These are phyloP conservation scores for Dendrocalamus latiflorus DNA, from an alignment of 202 grass and related monocot genomes.

Conservation along the genomic window DNA sequence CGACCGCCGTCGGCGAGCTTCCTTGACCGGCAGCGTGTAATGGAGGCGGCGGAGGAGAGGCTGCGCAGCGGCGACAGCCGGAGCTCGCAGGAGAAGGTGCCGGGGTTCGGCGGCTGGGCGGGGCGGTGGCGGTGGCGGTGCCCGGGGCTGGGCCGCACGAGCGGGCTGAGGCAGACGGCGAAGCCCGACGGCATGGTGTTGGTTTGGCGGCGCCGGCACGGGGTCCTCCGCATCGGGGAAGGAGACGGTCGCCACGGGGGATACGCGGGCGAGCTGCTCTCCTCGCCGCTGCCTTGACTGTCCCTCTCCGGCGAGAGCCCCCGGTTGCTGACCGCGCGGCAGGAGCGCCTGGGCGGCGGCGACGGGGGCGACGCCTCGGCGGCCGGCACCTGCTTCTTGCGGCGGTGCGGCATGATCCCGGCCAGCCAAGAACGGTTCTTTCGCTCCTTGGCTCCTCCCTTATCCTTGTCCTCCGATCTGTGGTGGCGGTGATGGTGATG, in stretches of 20 bases:
- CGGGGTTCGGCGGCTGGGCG: slow-evolving; percentile 17
- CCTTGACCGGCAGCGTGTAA: slow-evolving; percentile 47
- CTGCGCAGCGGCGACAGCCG: slow-evolving; percentile 41
- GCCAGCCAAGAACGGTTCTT: slow-evolving; percentile 46
- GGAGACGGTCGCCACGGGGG: slow-evolving; percentile 44
- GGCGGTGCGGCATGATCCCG: slow-evolving; percentile 38
- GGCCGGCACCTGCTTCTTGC: slow-evolving; percentile 19
- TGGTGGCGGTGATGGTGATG: neutral
- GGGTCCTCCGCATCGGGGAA: slow-evolving; percentile 34
- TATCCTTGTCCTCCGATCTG: slow-evolving; percentile 5
- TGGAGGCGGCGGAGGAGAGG: slow-evolving; percentile 16
- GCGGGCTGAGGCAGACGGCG: slow-evolving; percentile 69
- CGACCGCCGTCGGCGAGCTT: slow-evolving; percentile 49
- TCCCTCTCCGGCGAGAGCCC: slow-evolving; percentile 50
- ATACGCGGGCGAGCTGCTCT: slow-evolving; percentile 37
- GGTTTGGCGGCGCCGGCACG: slow-evolving; percentile 32
- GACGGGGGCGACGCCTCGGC: neutral
- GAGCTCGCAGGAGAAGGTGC: slow-evolving; percentile 42
- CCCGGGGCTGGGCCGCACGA: slow-evolving; percentile 46
- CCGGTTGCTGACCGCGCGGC: slow-evolving; percentile 46
- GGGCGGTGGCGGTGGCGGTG: slow-evolving; percentile 26
- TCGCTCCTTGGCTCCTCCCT: neutral
- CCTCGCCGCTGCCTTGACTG: slow-evolving; percentile 21
- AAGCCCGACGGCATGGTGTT: slow-evolving; percentile 37
- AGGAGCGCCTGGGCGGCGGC: slow-evolving; percentile 17